phyloP scores from a whole-genome alignment of 2,329 filamentous ascomycete species.

The Truncatella angustata region DNA sequence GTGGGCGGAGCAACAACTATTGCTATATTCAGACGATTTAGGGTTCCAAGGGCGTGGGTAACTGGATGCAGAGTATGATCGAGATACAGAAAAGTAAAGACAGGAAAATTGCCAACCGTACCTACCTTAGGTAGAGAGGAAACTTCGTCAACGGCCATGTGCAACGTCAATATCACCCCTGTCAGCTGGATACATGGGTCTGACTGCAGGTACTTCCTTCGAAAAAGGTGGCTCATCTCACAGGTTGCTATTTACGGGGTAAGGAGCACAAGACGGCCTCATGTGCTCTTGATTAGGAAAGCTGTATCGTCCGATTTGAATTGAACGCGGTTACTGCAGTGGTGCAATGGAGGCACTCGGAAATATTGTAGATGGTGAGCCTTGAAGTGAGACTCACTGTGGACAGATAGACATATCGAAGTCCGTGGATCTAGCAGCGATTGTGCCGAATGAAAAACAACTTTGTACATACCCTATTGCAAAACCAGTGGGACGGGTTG shows the following conservation, averaged over 20 bases:
- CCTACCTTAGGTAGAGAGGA: constrained; percentile 16
- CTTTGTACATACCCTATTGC: not conserved
- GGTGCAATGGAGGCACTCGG: constrained; percentile 1
- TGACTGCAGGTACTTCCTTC: constrained; percentile 9
- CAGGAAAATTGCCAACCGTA: constrained; percentile 10
- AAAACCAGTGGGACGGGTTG: constrained; percentile 7
- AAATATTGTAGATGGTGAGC: not conserved
- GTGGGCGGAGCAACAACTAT: constrained; percentile 32
- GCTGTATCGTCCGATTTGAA: constrained; percentile 8
- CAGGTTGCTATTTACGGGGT: constrained; percentile 12
- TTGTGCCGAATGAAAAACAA: too few species aligned
- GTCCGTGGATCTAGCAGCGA: not conserved
- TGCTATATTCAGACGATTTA: constrained; percentile 39
- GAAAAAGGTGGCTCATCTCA: constrained; percentile 8
- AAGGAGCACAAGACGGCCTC: constrained; percentile 9
- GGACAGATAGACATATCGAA: not conserved
- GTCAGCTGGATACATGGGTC: constrained; percentile 22
- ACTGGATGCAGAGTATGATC: constrained; percentile 10
- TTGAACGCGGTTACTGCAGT: not conserved
- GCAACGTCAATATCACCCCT: not conserved
- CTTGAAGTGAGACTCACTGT: too few species aligned
- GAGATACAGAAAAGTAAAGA: constrained; percentile 18
- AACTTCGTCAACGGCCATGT: constrained; percentile 15
- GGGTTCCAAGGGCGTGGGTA: constrained; percentile 26
- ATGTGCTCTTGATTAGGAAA: constrained; percentile 3